Conservation (phyloP, 768 basidiomycete species). For the Amanita thiersii region DNA sequence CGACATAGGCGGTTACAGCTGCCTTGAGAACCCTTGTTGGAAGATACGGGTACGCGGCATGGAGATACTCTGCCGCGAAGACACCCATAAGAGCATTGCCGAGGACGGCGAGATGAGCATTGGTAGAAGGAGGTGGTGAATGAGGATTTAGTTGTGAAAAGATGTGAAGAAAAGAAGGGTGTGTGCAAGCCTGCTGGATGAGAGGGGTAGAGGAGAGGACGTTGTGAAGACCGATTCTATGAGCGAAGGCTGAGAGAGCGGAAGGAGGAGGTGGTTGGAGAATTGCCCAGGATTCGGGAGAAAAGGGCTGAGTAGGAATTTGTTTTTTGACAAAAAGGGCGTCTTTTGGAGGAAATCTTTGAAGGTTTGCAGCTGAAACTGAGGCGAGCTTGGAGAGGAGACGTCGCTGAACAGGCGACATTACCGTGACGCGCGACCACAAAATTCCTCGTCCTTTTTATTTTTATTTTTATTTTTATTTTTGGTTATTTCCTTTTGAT, state of each 20-base stretch:
- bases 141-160: conserved; percentile 50
- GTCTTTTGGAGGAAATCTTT: conserved; percentile 56
- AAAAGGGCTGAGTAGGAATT: conserved; percentile 37
- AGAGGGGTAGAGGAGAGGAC: conserved; percentile 45
- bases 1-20: conserved; percentile 88
- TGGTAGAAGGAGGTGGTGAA: conserved; percentile 49
- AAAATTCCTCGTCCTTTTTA: no score
- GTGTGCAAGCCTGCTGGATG: conserved; percentile 72
- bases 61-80: conserved; percentile 80
- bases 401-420: conserved; percentile 57
- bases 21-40: conserved; percentile 90
- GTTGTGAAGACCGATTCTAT: conserved; percentile 64
- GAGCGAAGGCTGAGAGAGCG: conserved; percentile 67
- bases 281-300: conserved; percentile 60
- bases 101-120: conserved; percentile 64
- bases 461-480: no score
- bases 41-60: conserved; percentile 78
- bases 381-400: conserved; percentile 42
- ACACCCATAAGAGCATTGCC: conserved; percentile 89
- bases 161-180: conserved; percentile 56
- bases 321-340: conserved; percentile 25
- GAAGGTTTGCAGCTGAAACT: conserved; percentile 46
- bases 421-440: conserved; percentile 16
- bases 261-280: conserved; percentile 66
- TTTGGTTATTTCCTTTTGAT: no score